Evolutionary conservation across 805 yeast species (phyloP).

Genomic region (Dipodascus albidus): DNA sequence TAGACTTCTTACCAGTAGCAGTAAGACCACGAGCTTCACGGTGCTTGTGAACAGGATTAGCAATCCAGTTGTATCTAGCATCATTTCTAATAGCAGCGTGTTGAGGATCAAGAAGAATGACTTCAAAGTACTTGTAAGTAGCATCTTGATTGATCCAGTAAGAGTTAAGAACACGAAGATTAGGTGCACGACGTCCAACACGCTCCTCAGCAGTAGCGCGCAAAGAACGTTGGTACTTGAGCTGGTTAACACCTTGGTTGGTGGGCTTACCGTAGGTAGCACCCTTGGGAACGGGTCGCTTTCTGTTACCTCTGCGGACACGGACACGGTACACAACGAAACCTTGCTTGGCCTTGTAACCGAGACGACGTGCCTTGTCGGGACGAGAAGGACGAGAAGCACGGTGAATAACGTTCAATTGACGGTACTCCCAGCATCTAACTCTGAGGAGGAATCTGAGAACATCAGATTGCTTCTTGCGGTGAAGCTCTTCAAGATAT

Average conservation of each 20-base stretch:
- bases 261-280: slow-evolving; percentile 99
- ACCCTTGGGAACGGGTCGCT: slow-evolving; percentile 99
- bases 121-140: slow-evolving; percentile 98
- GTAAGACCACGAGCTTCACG: slow-evolving; percentile 99
- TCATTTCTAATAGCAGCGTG: slow-evolving; percentile 99
- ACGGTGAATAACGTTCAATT: slow-evolving; percentile 96
- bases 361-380: slow-evolving; percentile 99
- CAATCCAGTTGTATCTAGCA: slow-evolving; percentile 99
- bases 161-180: slow-evolving; percentile 98
- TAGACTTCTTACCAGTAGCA: slow-evolving; percentile 94
- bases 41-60: slow-evolving; percentile 99
- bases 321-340: slow-evolving; percentile 97
- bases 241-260: slow-evolving; percentile 99
- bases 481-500: slow-evolving; percentile 96
- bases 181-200: slow-evolving; percentile 97
- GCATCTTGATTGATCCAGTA: slow-evolving; percentile 99
- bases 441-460: slow-evolving; percentile 97
- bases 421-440: slow-evolving; percentile 99
- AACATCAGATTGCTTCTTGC: slow-evolving; percentile 99
- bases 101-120: slow-evolving; percentile 91
- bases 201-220: slow-evolving; percentile 99
- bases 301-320: slow-evolving; percentile 99
- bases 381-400: slow-evolving; percentile 98
- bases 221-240: slow-evolving; percentile 97
- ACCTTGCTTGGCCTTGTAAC: slow-evolving; percentile 99